These are phyloP conservation scores for Ambrosiella cleistominuta DNA, from an alignment of 2,329 filamentous ascomycete genomes.

Conservation along the genomic window DNA sequence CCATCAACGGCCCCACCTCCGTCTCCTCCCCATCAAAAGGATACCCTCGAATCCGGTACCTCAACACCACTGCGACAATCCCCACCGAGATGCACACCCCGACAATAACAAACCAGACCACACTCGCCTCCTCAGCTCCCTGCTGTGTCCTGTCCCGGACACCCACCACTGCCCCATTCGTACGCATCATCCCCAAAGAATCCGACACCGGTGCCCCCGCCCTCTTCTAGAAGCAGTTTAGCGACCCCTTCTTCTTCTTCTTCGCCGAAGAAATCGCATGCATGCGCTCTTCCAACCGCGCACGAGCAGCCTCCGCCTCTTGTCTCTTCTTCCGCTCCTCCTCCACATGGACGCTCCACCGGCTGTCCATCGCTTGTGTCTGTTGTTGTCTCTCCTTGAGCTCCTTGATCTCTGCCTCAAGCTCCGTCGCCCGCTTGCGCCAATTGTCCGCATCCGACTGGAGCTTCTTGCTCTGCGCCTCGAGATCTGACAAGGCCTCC, in stretches of 20 bases:
- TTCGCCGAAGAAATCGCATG: slow-evolving; percentile 74
- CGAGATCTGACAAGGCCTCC: slow-evolving; percentile 85
- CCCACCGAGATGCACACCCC: neutral
- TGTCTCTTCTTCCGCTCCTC: slow-evolving; percentile 88
- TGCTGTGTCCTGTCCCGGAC: neutral
- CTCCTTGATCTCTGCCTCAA: slow-evolving; percentile 56
- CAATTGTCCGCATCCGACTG: slow-evolving; percentile 80
- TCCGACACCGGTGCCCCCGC: slow-evolving; percentile 12
- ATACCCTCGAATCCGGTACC: slow-evolving; percentile 9
- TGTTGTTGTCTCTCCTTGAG: slow-evolving; percentile 33
- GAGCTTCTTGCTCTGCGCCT: slow-evolving; percentile 78
- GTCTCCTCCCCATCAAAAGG: slow-evolving; percentile 11
- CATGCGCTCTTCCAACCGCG: slow-evolving; percentile 87
- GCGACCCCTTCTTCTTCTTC: slow-evolving; percentile 86
- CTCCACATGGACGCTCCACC: slow-evolving; percentile 73
- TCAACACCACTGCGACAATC: neutral
- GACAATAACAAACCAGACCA: neutral
- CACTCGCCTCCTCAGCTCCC: neutral
- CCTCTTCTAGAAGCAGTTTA: slow-evolving; percentile 79
- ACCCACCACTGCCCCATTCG: neutral
- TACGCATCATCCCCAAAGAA: neutral
- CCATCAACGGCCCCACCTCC: slow-evolving; percentile 8
- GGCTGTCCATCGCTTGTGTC: slow-evolving; percentile 34
- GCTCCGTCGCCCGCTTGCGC: slow-evolving; percentile 65
- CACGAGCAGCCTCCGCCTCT: slow-evolving; percentile 74